Conservation (phyloP, 2,329 filamentous ascomycete species). For the Stachybotrys chlorohalonatus region DNA sequence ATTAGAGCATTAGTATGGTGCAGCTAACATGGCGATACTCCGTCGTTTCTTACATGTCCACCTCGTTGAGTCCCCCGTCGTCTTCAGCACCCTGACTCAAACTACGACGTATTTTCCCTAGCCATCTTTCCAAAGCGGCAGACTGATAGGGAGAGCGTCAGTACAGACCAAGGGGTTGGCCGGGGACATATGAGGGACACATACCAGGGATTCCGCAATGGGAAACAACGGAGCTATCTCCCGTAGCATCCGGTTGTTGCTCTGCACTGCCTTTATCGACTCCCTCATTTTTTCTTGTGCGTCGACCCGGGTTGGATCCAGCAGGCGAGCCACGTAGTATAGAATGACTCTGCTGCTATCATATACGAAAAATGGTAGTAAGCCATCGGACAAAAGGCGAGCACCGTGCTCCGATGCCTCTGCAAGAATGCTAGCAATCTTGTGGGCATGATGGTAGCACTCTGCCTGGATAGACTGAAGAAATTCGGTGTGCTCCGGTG, state of each 20-base stretch:
- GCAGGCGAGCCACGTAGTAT: constrained; percentile 34
- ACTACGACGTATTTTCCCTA: constrained; percentile 25
- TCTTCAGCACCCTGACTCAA: constrained; percentile 12
- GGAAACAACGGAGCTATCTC: constrained; percentile 29
- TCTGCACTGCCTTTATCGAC: constrained; percentile 29
- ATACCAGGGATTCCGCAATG: constrained; percentile 27
- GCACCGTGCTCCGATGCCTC: constrained; percentile 30
- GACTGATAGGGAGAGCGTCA: constrained; percentile 12
- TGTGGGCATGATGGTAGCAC: constrained; percentile 27
- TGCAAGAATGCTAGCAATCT: constrained; percentile 27
- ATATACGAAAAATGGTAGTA: constrained; percentile 36
- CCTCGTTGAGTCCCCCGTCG: constrained; percentile 14
- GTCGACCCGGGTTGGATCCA: constrained; percentile 25
- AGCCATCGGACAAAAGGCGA: constrained; percentile 30
- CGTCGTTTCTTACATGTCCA: constrained; percentile 8
- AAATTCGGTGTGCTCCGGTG: constrained; percentile 26
- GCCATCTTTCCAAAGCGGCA: constrained; percentile 28
- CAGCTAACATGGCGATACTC: neutral
- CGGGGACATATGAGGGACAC: constrained; percentile 3
- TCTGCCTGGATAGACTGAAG: constrained; percentile 25
- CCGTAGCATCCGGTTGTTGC: constrained; percentile 25
- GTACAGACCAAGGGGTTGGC: neutral
- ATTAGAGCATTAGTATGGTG: neutral
- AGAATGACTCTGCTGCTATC: constrained; percentile 38
- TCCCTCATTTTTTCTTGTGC: constrained; percentile 25